Conservation (phyloP, 495 filamentous ascomycete genomes). For the Ascodesmis nigricans region DNA sequence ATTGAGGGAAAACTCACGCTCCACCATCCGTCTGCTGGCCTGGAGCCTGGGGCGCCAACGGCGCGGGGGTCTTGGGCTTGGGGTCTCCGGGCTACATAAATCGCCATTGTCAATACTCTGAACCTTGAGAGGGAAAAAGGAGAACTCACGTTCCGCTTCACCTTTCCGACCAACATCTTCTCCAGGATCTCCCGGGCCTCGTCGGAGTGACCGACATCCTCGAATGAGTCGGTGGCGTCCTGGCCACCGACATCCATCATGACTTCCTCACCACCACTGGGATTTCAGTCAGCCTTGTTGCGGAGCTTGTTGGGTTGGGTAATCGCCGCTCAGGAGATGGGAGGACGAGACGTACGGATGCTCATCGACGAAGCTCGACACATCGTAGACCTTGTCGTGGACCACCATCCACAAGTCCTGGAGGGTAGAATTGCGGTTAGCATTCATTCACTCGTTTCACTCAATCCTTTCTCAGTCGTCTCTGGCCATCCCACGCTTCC, state of each 20-base stretch:
- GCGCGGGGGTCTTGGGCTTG: conserved; percentile 33
- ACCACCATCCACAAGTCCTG: conserved; percentile 69
- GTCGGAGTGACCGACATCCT: conserved; percentile 95
- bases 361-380: conserved; percentile 79
- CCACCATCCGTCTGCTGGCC: conserved; percentile 28
- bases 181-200: conserved; percentile 89
- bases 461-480: conserved; percentile 7
- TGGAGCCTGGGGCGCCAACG: conserved; percentile 27
- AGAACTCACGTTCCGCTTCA: conserved; percentile 63
- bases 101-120: conserved; percentile 2
- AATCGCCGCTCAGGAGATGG: conserved; percentile 2
- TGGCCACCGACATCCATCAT: conserved; percentile 89
- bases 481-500: background rate
- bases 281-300: conserved; percentile 1
- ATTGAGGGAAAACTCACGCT: conserved; percentile 3
- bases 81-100: conserved; percentile 60
- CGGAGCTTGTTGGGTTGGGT: background rate
- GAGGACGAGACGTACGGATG: conserved; percentile 62
- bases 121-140: conserved; percentile 4
- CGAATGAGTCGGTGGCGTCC: conserved; percentile 90
- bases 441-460: background rate
- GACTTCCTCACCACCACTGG: conserved; percentile 93
- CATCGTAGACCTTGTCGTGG: conserved; percentile 91
- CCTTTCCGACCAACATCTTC: conserved; percentile 48
- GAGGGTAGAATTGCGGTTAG: no score